Evolutionary conservation across 169 alveolate genomes (phyloP).

Genomic region (Perkinsus chesapeaki): DNA sequence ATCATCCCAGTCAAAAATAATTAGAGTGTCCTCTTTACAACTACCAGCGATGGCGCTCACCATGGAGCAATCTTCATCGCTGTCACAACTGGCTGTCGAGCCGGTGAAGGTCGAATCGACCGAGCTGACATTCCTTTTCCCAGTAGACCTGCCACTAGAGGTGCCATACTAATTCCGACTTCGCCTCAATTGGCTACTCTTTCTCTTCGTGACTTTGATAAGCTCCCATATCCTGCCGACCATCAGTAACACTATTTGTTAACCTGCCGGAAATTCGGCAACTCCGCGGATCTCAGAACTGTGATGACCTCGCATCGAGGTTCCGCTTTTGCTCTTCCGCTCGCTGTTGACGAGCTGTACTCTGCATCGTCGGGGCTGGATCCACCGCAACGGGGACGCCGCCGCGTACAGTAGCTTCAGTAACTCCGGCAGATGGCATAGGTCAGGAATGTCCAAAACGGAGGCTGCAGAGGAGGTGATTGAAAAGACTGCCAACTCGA

Average conservation of each 20-base stretch:
- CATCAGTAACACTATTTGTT: background rate
- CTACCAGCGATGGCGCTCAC: background rate
- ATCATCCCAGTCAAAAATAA: background rate
- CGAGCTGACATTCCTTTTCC: background rate
- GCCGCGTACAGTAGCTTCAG: background rate
- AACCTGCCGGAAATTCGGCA: background rate
- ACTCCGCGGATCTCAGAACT: background rate
- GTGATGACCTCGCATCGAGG: background rate
- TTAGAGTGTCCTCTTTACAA: background rate
- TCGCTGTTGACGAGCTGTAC: background rate
- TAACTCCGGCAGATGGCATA: background rate
- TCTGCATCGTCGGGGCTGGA: background rate
- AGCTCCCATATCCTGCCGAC: background rate
- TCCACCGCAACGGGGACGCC: background rate
- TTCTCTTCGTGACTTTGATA: background rate
- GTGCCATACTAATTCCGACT: background rate
- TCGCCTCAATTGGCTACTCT: background rate
- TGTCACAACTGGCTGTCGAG: background rate
- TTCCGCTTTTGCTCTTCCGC: background rate
- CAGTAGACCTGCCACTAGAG: background rate
- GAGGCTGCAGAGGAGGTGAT: background rate
- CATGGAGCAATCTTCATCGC: background rate
- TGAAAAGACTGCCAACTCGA: too few species aligned
- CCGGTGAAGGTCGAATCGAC: slow-evolving; percentile 2
- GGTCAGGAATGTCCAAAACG: background rate